These are phyloP conservation scores for Breviolum minutum DNA, from an alignment of 73 alveolate genomes.

Conservation along the genomic window DNA sequence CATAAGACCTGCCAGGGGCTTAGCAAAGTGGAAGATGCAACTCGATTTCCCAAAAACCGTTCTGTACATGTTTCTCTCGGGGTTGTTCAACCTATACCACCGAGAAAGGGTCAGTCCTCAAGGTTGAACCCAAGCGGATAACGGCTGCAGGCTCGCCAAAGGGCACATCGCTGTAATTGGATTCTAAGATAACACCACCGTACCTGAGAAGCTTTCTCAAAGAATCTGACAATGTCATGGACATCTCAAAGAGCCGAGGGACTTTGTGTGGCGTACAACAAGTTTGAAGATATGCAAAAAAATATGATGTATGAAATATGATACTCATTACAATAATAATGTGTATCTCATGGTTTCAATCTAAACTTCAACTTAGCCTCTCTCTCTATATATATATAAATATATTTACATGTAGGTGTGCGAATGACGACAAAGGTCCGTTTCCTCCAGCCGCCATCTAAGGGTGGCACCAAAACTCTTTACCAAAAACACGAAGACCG, in stretches of 20 bases:
- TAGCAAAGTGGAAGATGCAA: neutral
- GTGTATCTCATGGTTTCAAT: no score
- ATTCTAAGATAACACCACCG: conserved; percentile 79
- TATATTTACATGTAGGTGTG: no score
- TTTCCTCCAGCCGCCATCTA: neutral
- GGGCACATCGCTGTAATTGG: conserved; percentile 77
- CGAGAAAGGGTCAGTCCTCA: neutral
- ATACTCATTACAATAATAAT: no score
- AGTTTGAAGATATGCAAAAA: no score
- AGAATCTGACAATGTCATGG: no score
- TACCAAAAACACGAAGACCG: conserved; percentile 88
- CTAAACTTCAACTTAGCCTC: no score
- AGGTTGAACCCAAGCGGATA: conserved; percentile 71
- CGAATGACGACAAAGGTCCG: no score
- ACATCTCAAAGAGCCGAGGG: no score
- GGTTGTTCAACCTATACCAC: neutral
- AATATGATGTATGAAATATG: no score
- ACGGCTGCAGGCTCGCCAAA: conserved; percentile 50
- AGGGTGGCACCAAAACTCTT: conserved; percentile 28
- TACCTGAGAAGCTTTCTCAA: conserved; percentile 2
- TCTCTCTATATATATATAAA: no score
- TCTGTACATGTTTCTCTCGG: neutral
- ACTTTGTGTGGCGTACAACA: no score
- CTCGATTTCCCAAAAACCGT: neutral
- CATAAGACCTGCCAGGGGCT: conserved; percentile 14